Percentiles rank a stretch among this genome's conserved stretches.
Conservation (phyloP, 192 early-diverging fungal genomes). For the Diversispora eburnea region DNA sequence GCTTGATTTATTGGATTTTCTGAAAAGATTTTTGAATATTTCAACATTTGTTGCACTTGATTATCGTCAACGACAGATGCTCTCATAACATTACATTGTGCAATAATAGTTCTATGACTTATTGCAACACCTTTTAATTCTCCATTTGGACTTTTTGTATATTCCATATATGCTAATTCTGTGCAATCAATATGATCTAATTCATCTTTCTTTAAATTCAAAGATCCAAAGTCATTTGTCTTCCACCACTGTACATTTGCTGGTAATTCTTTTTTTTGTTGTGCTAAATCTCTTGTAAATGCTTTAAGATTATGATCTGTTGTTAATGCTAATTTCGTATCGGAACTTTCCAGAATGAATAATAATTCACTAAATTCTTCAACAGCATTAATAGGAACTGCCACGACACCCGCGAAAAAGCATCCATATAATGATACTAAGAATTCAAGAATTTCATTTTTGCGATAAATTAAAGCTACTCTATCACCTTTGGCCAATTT, state of each 20-base stretch:
- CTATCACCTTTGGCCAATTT: conserved; percentile 60
- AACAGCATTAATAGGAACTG: conserved; percentile 79
- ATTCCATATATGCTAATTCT: conserved; percentile 83
- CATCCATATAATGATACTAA: conserved; percentile 79
- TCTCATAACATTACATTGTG: conserved; percentile 58
- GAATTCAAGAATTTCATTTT: conserved; percentile 78
- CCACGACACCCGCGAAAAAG: conserved; percentile 74
- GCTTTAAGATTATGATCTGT: conserved; percentile 74
- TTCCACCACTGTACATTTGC: conserved; percentile 74
- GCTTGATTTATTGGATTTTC: background rate
- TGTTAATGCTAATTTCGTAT: conserved; percentile 68
- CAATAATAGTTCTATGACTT: conserved; percentile 70
- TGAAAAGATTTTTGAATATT: background rate
- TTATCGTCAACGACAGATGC: background rate
- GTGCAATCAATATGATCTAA: conserved; percentile 46
- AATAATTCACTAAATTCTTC: conserved; percentile 77
- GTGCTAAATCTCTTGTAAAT: conserved; percentile 67
- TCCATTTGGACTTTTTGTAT: conserved; percentile 76
- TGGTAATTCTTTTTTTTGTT: conserved; percentile 62
- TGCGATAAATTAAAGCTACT: conserved; percentile 76
- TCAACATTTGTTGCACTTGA: background rate
- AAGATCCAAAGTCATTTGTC: conserved; percentile 72
- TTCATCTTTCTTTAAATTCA: conserved; percentile 54
- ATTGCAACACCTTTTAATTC: conserved; percentile 82
- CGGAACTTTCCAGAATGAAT: conserved; percentile 68